Evolutionary conservation across 2,329 filamentous ascomycete species (phyloP).

Genomic region (Colletotrichum liriopes): DNA sequence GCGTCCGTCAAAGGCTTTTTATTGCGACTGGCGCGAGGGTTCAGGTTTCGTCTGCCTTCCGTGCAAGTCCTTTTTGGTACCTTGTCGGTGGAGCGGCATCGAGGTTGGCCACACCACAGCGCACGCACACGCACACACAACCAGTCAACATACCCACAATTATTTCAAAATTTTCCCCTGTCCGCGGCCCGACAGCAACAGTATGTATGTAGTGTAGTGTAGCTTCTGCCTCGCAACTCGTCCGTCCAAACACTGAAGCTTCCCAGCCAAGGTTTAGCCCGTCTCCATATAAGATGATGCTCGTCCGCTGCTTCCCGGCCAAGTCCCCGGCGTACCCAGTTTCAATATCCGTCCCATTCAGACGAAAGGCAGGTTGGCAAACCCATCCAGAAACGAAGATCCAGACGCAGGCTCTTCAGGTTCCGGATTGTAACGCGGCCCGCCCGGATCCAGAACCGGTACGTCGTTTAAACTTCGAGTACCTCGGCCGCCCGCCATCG

Average conservation of each 20-base stretch:
- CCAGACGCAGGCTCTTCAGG: conserved; percentile 5
- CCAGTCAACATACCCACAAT: conserved; percentile 30
- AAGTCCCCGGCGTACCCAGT: conserved; percentile 31
- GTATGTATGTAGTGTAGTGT: too few relatives aligned
- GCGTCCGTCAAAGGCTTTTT: conserved; percentile 36
- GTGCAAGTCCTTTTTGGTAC: conserved; percentile 34
- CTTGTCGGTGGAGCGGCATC: conserved; percentile 24
- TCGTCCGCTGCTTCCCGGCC: conserved; percentile 18
- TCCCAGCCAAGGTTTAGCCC: conserved; percentile 27
- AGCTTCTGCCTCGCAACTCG: neutral
- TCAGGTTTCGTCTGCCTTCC: conserved; percentile 40
- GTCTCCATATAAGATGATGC: conserved; percentile 30
- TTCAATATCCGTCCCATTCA: conserved; percentile 27
- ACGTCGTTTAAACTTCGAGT: conserved; percentile 7
- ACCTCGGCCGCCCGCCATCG: conserved; percentile 7
- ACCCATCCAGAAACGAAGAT: conserved; percentile 2
- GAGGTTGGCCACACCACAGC: conserved; percentile 28
- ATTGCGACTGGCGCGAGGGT: conserved; percentile 41
- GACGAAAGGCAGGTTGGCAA: neutral
- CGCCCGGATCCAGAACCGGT: conserved; percentile 9
- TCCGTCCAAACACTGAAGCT: conserved; percentile 8
- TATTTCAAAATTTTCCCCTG: conserved; percentile 34
- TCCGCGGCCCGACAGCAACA: conserved; percentile 10
- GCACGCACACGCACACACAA: conserved; percentile 8
- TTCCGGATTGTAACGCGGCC: conserved; percentile 10